phyloP scores from a whole-genome alignment of 192 early-diverging fungal species.

The Umbelopsis vinacea region DNA sequence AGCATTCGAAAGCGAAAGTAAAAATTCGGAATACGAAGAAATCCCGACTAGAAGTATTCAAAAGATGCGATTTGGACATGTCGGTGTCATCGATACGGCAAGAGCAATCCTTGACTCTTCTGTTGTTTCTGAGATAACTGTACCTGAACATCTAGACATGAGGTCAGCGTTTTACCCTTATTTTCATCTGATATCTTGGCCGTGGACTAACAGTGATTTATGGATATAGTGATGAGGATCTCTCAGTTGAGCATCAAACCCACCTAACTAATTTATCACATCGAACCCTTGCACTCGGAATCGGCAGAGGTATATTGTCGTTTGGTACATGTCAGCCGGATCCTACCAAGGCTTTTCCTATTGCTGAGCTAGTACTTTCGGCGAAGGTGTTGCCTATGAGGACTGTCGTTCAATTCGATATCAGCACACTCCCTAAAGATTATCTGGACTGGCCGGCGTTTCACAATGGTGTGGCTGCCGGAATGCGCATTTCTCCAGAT shows the following conservation, averaged over 20 bases:
- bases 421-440: conserved; percentile 40
- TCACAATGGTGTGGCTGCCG: conserved; percentile 85
- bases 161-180: neutral
- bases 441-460: conserved; percentile 82
- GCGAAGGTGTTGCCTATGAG: conserved; percentile 71
- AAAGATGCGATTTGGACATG: conserved; percentile 18
- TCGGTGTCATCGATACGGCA: neutral
- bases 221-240: conserved; percentile 33
- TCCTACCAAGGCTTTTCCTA: conserved; percentile 58
- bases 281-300: conserved; percentile 67
- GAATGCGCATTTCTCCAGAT: conserved; percentile 65
- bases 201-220: neutral
- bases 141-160: neutral
- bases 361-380: conserved; percentile 58
- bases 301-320: conserved; percentile 70
- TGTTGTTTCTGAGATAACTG: conserved; percentile 13
- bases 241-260: conserved; percentile 52
- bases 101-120: conserved; percentile 8
- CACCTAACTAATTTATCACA: conserved; percentile 42
- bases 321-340: conserved; percentile 62
- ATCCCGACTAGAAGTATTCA: conserved; percentile 8
- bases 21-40: conserved; percentile 1
- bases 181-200: neutral
- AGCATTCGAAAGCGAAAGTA: conserved; percentile 1
- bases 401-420: conserved; percentile 57